Evolutionary conservation across 1,284 basidiomycete species (phyloP).

Genomic region (Lignosus rhinocerotis): DNA sequence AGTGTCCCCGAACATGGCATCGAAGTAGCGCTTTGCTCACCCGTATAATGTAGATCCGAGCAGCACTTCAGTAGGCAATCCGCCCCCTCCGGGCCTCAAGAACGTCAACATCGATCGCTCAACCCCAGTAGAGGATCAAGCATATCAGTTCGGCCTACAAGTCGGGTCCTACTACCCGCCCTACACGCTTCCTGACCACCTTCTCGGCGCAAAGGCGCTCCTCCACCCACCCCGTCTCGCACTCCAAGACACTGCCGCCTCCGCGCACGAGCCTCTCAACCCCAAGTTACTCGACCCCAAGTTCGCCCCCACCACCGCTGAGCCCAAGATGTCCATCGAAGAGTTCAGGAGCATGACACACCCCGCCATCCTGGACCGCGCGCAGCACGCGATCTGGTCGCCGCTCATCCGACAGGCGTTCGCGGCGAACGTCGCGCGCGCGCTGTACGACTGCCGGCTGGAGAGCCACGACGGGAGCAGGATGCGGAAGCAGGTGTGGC

Average conservation of each 20-base stretch:
- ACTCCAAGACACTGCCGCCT: neutral
- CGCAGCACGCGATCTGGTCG: slow-evolving; percentile 14
- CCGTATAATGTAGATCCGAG: neutral
- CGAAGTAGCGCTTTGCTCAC: neutral
- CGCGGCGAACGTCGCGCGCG: slow-evolving; percentile 14
- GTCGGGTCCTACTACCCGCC: slow-evolving; percentile 17
- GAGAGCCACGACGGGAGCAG: slow-evolving; percentile 9
- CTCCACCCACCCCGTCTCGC: slow-evolving; percentile 1
- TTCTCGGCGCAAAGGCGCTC: neutral
- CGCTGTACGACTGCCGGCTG: slow-evolving; percentile 14
- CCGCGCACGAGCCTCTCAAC: neutral
- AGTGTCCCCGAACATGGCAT: neutral
- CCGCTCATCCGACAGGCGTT: slow-evolving; percentile 7
- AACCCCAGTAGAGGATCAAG: slow-evolving; percentile 6
- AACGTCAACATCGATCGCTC: neutral
- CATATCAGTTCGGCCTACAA: slow-evolving; percentile 8
- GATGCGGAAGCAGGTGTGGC: slow-evolving; percentile 16
- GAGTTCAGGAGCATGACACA: slow-evolving; percentile 14
- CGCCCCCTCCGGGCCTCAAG: neutral
- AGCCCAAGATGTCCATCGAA: slow-evolving; percentile 10
- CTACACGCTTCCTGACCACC: slow-evolving; percentile 6
- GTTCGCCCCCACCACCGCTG: slow-evolving; percentile 9
- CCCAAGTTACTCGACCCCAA: slow-evolving; percentile 6
- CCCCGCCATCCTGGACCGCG: slow-evolving; percentile 14
- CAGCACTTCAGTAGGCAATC: slow-evolving; percentile 1